Evolutionary conservation across 768 basidiomycete species (phyloP), one percentile per base, ranked within the genome.

Genomic region (Kwoniella dendrophila): DNA sequence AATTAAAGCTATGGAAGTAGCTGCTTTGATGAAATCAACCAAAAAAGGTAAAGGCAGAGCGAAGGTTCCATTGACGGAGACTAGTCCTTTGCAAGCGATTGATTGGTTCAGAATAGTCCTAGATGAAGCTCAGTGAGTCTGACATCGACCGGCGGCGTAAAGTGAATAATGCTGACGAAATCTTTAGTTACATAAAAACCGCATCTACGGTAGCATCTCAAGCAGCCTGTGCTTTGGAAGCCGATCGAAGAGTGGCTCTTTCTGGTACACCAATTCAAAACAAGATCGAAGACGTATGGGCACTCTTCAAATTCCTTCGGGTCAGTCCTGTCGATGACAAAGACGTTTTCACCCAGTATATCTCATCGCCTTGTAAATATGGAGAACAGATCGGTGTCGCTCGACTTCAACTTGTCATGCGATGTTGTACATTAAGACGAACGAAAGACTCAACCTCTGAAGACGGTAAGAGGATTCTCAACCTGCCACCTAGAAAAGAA

Each of bases 191-290:
- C 60, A 99, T 99, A 81, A 99, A 99, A 79, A 95, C 97, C 80
- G 88, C 91, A 5, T 84, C 86, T 24, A 99, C 96, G 1, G 91
- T 98, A 43, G 94, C 89, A 44, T 92, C 93, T 65, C 87, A 91
- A 58, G 96, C 96, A 6, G 93, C 90, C 12, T 98, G 96, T 79
- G 93, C 96, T 77, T 84, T 99, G 50, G 85, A 89, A 79, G 92
- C 96, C 16, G 91, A 97, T 74, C 87, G 96, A 54, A 87, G 96
- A 16, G 82, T 97, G 43, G 94, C 92, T 78, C 82, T 99, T 40
- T 94, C 94, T n/a, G 96, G 96, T 58, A 99, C 96, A 7, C 96
- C 96, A 1, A 92, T 99, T 36, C 96, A 99, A 81, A 99, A 99
- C 83, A 96, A 95, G 80, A 85, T 98, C 54, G 96, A 98, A 80